These are phyloP conservation scores for Saccharomycopsis hybrid DNA, from an alignment of 1,139 yeast species.

Conservation along the genomic window DNA sequence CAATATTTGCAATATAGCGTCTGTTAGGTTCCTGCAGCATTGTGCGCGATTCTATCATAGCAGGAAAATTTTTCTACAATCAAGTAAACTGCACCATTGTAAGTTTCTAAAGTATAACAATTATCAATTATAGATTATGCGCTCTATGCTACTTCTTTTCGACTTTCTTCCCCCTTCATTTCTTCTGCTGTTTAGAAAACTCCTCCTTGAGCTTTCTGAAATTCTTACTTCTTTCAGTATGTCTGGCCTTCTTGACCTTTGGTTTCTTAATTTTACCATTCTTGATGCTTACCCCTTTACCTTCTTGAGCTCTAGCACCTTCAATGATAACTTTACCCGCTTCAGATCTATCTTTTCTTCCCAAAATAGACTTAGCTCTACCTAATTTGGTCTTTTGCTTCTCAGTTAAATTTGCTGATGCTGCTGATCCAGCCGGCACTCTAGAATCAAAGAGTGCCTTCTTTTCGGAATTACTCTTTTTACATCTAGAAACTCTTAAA, in stretches of 20 bases:
- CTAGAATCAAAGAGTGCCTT: conserved; percentile 22
- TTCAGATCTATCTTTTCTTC: conserved; percentile 72
- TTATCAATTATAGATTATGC: too few relatives aligned
- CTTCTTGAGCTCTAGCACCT: conserved; percentile 78
- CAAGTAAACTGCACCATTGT: too few relatives aligned
- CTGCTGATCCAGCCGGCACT: conserved; percentile 7
- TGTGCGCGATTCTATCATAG: too few relatives aligned
- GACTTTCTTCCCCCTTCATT: conserved; percentile 12
- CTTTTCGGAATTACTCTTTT: conserved; percentile 33
- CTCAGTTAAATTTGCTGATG: conserved; percentile 38
- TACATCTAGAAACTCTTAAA: conserved; percentile 76
- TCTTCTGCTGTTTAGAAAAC: conserved; percentile 12
- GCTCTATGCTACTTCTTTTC: too few relatives aligned
- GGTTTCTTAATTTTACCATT: conserved; percentile 43
- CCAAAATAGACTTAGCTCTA: conserved; percentile 66
- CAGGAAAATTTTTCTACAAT: too few relatives aligned
- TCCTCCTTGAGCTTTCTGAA: conserved; percentile 36
- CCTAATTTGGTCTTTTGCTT: conserved; percentile 74
- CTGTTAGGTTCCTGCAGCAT: too few relatives aligned
- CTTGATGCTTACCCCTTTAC: conserved; percentile 52
- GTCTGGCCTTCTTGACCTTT: conserved; percentile 54
- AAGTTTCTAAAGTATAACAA: too few relatives aligned
- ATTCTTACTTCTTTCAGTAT: conserved; percentile 58
- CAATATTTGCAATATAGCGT: too few relatives aligned
- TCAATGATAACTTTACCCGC: conserved; percentile 56